A percentile compares a stretch with the other conserved stretches of the same genome.
Evolutionary conservation across 2,329 filamentous ascomycete genomes (phyloP).

Genomic region (Anisogramma anomala): DNA sequence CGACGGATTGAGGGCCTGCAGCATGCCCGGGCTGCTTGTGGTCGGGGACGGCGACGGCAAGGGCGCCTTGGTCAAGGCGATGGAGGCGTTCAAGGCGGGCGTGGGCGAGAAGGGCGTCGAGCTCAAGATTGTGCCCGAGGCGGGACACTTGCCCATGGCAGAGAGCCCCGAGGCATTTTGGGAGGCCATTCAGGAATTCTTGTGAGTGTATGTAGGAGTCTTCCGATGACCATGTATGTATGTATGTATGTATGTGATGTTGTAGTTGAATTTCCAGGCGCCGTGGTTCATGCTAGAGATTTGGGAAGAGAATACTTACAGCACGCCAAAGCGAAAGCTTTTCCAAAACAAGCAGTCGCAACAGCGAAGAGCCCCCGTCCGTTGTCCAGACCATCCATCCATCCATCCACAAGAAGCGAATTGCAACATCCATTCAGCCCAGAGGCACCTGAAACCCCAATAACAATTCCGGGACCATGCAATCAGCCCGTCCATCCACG

Average conservation of each 20-base stretch:
- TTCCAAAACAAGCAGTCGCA: not conserved
- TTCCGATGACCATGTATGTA: not conserved
- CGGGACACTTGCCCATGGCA: slow-evolving; percentile 77
- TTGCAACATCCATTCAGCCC: not conserved
- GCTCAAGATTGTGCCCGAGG: slow-evolving; percentile 53
- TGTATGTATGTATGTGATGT: not conserved
- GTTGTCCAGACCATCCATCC: not conserved
- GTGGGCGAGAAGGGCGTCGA: slow-evolving; percentile 44
- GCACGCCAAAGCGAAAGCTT: not conserved
- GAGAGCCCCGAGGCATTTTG: slow-evolving; percentile 62
- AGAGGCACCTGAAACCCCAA: no score
- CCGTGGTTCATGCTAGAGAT: not conserved
- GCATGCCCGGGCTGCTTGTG: slow-evolving; percentile 54
- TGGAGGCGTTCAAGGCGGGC: slow-evolving; percentile 57
- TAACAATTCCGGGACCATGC: no score
- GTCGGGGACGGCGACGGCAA: slow-evolving; percentile 63
- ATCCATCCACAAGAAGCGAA: not conserved
- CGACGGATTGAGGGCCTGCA: slow-evolving; percentile 39
- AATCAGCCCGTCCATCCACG: no score
- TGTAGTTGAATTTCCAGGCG: not conserved
- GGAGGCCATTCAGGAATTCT: slow-evolving; percentile 46
- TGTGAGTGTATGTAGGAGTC: slow-evolving; percentile 24
- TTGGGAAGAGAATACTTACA: not conserved
- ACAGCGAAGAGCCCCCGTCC: not conserved
- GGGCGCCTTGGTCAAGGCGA: slow-evolving; percentile 61